Percentiles rank a stretch among this genome's conserved stretches.
Evolutionary conservation across 257 asterid species (phyloP).

Genomic region (Capsicum pubescens): DNA sequence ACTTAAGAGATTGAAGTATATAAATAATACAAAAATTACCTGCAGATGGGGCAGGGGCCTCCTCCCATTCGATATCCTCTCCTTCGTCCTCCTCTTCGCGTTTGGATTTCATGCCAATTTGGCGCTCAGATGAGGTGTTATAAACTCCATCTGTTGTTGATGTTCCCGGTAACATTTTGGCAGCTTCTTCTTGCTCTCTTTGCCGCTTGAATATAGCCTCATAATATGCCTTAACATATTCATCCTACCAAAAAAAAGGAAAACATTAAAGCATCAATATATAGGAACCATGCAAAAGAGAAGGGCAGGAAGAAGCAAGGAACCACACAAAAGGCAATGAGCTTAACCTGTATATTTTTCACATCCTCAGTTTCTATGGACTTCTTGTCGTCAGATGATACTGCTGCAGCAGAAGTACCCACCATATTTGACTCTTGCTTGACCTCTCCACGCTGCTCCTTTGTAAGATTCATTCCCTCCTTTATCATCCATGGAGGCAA

Average conservation of each 20-base stretch:
- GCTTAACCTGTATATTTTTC: slow-evolving; percentile 63
- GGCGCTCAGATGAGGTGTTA: slow-evolving; percentile 57
- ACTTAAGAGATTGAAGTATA: slow-evolving; percentile 15
- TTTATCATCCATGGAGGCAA: slow-evolving; percentile 99
- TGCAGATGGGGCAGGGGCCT: slow-evolving; percentile 66
- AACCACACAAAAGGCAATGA: not conserved
- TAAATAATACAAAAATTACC: slow-evolving; percentile 48
- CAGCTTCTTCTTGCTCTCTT: slow-evolving; percentile 62
- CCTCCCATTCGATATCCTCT: slow-evolving; percentile 86
- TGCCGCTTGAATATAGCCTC: slow-evolving; percentile 73
- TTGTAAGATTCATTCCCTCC: slow-evolving; percentile 87
- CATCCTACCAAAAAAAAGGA: slow-evolving; percentile 55
- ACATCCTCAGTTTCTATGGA: slow-evolving; percentile 52
- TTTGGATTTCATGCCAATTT: slow-evolving; percentile 76
- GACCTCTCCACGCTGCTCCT: slow-evolving; percentile 89
- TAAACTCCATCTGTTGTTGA: slow-evolving; percentile 42
- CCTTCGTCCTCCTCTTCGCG: slow-evolving; percentile 65
- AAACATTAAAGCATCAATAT: slow-evolving; percentile 23
- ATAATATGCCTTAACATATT: slow-evolving; percentile 82
- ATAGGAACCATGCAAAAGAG: not conserved
- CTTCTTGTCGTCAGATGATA: slow-evolving; percentile 75
- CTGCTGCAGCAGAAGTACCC: slow-evolving; percentile 48
- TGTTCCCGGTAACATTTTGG: slow-evolving; percentile 50
- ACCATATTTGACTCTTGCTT: slow-evolving; percentile 60
- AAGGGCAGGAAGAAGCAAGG: not conserved